Evolutionary conservation across 371 early-diverging fungal species (phyloP).

Genomic region (Globomyces sp.): DNA sequence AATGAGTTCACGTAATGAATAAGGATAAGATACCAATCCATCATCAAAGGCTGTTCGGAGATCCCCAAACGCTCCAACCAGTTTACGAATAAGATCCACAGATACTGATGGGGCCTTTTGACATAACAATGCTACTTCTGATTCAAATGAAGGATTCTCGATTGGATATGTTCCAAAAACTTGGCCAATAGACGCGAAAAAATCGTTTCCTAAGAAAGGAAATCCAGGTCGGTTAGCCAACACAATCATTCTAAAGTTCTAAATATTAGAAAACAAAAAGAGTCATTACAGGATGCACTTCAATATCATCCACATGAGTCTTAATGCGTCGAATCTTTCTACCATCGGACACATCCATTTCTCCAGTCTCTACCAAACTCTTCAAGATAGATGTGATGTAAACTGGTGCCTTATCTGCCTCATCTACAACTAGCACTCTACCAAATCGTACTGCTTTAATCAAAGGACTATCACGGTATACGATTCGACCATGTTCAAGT

Average conservation of each 20-base stretch:
- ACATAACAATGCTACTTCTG: constrained; percentile 62
- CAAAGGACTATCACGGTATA: constrained; percentile 77
- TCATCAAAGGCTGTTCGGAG: constrained; percentile 73
- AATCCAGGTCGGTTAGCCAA: constrained; percentile 82
- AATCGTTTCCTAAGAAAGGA: constrained; percentile 79
- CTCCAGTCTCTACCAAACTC: constrained; percentile 79
- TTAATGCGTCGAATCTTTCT: constrained; percentile 62
- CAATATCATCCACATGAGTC: constrained; percentile 43
- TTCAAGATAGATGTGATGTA: constrained; percentile 80
- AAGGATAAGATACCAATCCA: constrained; percentile 79
- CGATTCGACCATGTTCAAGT: constrained; percentile 69
- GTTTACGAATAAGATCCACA: constrained; percentile 61
- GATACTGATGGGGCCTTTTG: constrained; percentile 74
- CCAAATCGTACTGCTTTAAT: constrained; percentile 67
- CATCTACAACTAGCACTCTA: constrained; percentile 78
- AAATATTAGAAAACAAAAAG: neutral
- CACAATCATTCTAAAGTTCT: constrained; percentile 77
- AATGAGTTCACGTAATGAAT: constrained; percentile 81
- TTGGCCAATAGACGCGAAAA: constrained; percentile 74
- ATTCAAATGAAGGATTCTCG: constrained; percentile 75
- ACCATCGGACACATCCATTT: constrained; percentile 81
- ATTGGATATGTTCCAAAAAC: constrained; percentile 63
- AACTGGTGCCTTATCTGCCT: constrained; percentile 86
- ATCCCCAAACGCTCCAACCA: constrained; percentile 74
- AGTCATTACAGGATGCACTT: constrained; percentile 49